Base-by-base conservation (phyloP, 1,284 basidiomycete genomes). In the Pascua sp. region DNA sequence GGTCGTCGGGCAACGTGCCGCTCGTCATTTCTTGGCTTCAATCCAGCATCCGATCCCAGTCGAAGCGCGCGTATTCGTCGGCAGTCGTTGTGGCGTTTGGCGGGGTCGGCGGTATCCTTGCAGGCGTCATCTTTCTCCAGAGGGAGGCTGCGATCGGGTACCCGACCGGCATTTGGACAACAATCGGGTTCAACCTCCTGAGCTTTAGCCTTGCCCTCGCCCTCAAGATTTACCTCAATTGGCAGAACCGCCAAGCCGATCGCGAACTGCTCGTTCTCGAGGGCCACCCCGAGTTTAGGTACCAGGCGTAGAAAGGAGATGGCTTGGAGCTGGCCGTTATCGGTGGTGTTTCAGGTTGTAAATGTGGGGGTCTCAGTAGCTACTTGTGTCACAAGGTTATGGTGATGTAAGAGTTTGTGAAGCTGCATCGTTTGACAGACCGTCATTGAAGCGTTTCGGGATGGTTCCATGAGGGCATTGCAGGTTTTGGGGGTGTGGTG, bases 21-120 rank as follows among this genome's bases (percentile, higher is more conserved):
- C 65, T 67, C 42, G 66, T 69, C 46, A 57, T 73, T 18, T 63
- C 69, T 5, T 75, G 71, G 64, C 65, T 67, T 47, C 69, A 73
- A 55, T 77, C 75, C 64, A 79, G 77, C 68, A 72, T 80, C 37
- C 72, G 72, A 13, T 68, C 68, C 16, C 73, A 79, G 59, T 70
- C 71, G 17, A 79, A 79, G 56, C 59, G 65, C 42, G 62, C 67
- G 17, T 71, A 75, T 59, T 65, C 67, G n/a, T 69, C 68, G 37
- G 77, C 77, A 24, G 56, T 78, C 42, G 69, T 75, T 47, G 72
- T 78, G 49, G 72, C 68, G 44, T 71, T 77, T 43, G 78, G 76
- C 42, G 77, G 77, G 54, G 61, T 79, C 42, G 79, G 79, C 32
- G 79, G 79, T 53, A 78, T 80, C 64, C 61, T 78, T 53, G 74